Conservation (phyloP, 805 yeast species). For the Teunomyces kruisii region DNA sequence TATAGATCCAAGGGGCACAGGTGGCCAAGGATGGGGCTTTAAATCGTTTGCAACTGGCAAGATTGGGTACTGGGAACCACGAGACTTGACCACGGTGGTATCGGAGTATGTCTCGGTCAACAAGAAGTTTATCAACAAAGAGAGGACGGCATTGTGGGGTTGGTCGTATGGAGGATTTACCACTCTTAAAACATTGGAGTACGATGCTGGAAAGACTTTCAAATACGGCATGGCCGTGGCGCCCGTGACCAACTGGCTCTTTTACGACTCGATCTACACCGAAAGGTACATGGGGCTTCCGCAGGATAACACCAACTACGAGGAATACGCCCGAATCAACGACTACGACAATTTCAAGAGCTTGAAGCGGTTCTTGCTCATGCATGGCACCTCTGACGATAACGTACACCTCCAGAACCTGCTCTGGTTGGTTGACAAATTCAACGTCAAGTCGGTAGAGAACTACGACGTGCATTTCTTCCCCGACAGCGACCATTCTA, state of each 20-base stretch:
- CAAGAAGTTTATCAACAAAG: conserved; percentile 50
- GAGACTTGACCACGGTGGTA: conserved; percentile 58
- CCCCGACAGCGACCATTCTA: conserved; percentile 92
- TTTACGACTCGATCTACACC: conserved; percentile 91
- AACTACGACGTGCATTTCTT: conserved; percentile 85
- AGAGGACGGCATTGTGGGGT: conserved; percentile 87
- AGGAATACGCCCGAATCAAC: conserved; percentile 48
- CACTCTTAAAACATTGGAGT: conserved; percentile 86
- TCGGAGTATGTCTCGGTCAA: conserved; percentile 48
- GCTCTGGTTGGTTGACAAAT: conserved; percentile 69
- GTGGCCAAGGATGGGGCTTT: conserved; percentile 72
- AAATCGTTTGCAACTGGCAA: conserved; percentile 54
- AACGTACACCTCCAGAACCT: conserved; percentile 95
- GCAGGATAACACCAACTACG: conserved; percentile 66
- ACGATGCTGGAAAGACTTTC: conserved; percentile 72
- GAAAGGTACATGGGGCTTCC: conserved; percentile 94
- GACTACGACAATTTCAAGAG: conserved; percentile 55
- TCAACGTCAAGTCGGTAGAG: conserved; percentile 58
- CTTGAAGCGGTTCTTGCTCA: conserved; percentile 66
- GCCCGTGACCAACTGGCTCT: conserved; percentile 93
- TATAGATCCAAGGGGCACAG: conserved; percentile 82
- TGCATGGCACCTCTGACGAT: conserved; percentile 98
- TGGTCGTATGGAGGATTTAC: conserved; percentile 98
- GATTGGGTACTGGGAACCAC: conserved; percentile 76
- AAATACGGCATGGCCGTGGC: conserved; percentile 94